phyloP scores from a whole-genome alignment of 2,329 filamentous ascomycete genomes.

The Neonectria neomacrospora region DNA sequence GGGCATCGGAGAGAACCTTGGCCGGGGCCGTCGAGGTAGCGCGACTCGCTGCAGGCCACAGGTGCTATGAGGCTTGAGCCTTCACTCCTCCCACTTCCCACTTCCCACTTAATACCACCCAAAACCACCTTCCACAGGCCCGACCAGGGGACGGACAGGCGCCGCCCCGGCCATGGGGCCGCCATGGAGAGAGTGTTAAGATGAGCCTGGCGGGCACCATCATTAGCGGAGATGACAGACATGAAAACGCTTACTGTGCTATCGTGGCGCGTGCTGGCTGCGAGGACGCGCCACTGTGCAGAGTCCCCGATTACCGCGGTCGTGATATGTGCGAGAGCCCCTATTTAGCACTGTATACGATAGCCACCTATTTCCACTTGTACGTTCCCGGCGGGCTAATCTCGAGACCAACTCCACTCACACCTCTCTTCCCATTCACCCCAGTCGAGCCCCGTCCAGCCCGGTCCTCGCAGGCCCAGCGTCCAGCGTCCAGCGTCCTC shows the following conservation, averaged over 20 bases:
- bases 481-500: slow-evolving; percentile 19
- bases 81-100: slow-evolving; percentile 13
- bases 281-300: slow-evolving; percentile 11
- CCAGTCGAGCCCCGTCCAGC: slow-evolving; percentile 37
- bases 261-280: slow-evolving; percentile 20
- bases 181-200: slow-evolving; percentile 42
- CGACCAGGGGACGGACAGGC: slow-evolving; percentile 38
- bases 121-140: slow-evolving; percentile 16
- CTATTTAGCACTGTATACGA: slow-evolving; percentile 31
- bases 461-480: slow-evolving; percentile 27
- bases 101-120: slow-evolving; percentile 4
- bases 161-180: slow-evolving; percentile 41
- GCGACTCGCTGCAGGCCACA: slow-evolving; percentile 27
- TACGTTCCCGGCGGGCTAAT: slow-evolving; percentile 53
- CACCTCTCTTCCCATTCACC: slow-evolving; percentile 48
- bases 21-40: slow-evolving; percentile 20
- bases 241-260: slow-evolving; percentile 31
- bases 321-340: slow-evolving; percentile 12
- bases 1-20: slow-evolving; percentile 2
- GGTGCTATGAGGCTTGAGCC: slow-evolving; percentile 25
- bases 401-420: slow-evolving; percentile 56
- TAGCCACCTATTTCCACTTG: slow-evolving; percentile 43
- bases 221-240: slow-evolving; percentile 48
- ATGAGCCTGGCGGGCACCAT: slow-evolving; percentile 47
- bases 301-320: rapidly evolving